Percentiles rank a stretch among this genome's conserved stretches.
Evolutionary conservation across 441 rosid genomes (phyloP).

Genomic region (Biscutella auriculata): DNA sequence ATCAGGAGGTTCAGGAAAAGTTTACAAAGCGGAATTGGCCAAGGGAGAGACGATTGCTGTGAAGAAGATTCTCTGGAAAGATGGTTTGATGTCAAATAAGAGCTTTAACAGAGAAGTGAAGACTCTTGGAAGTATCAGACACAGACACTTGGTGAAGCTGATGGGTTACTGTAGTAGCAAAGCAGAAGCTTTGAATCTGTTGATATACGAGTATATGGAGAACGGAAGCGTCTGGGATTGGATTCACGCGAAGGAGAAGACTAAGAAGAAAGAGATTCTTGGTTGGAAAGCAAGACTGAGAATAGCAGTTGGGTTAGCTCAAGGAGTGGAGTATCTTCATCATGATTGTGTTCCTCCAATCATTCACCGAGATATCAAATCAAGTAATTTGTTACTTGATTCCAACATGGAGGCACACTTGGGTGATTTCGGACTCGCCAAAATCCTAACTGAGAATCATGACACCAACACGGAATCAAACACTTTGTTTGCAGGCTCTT

Average conservation of each 20-base stretch:
- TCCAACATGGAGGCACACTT: slow-evolving; percentile 46
- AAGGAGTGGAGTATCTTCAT: slow-evolving; percentile 55
- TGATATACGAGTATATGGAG: slow-evolving; percentile 49
- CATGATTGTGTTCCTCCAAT: slow-evolving; percentile 39
- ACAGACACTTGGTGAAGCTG: slow-evolving; percentile 42
- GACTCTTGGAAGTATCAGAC: slow-evolving; percentile 34
- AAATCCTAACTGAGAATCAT: slow-evolving; percentile 23
- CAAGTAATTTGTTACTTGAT: slow-evolving; percentile 52
- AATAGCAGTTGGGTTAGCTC: slow-evolving; percentile 49
- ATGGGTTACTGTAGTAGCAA: slow-evolving; percentile 54
- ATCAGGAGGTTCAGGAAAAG: slow-evolving; percentile 51
- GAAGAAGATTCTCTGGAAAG: slow-evolving; percentile 33
- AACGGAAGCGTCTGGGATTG: slow-evolving; percentile 40
- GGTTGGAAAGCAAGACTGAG: slow-evolving; percentile 70
- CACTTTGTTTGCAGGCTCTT: slow-evolving; percentile 40
- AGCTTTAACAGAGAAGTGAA: slow-evolving; percentile 40
- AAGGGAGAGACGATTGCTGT: slow-evolving; percentile 31
- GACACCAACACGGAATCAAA: slow-evolving; percentile 29
- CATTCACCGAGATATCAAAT: slow-evolving; percentile 46
- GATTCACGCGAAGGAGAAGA: slow-evolving; percentile 24
- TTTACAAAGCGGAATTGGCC: slow-evolving; percentile 24
- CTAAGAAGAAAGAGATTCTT: slow-evolving; percentile 22
- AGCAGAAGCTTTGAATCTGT: slow-evolving; percentile 27
- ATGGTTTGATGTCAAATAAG: slow-evolving; percentile 32
- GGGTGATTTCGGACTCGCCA: slow-evolving; percentile 58